Percentiles rank a stretch among this genome's conserved stretches.
Conservation (phyloP, 2,329 filamentous ascomycete genomes). For the Tolypocladium endophyticum region DNA sequence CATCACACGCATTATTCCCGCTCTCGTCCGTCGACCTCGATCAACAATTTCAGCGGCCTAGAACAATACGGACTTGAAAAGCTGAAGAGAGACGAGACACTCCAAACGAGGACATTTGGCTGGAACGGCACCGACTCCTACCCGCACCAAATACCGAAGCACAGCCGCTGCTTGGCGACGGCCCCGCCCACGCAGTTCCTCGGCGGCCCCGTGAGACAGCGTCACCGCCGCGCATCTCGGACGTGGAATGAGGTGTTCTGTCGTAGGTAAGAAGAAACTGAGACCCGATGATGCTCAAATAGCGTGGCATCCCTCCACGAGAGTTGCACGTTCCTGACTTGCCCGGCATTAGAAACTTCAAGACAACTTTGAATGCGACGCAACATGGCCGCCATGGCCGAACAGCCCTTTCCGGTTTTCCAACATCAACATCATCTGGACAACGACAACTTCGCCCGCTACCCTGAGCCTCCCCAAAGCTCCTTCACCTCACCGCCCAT, state of each 20-base stretch:
- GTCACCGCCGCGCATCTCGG: not conserved
- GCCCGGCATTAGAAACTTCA: not conserved
- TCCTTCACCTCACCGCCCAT: constrained; percentile 31
- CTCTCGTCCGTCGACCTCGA: not conserved
- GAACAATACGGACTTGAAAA: not conserved
- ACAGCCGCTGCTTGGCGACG: not conserved
- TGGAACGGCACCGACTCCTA: not conserved
- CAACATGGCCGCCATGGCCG: constrained; percentile 19
- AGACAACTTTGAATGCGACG: constrained; percentile 1
- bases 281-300: not conserved
- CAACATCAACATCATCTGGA: constrained; percentile 14
- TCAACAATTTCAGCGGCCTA: not conserved
- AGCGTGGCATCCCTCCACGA: not conserved
- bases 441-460: constrained; percentile 31
- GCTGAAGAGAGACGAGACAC: not conserved
- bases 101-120: not conserved
- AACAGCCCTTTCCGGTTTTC: constrained; percentile 17
- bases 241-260: not conserved
- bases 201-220: constrained; percentile 2
- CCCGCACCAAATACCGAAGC: not conserved
- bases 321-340: not conserved
- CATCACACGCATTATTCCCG: not conserved
- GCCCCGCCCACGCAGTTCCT: not conserved
- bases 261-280: not conserved
- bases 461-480: constrained; percentile 32